Evolutionary conservation across 352 stramenopile genomes (phyloP).

Genomic region (Pythium chondricola): DNA sequence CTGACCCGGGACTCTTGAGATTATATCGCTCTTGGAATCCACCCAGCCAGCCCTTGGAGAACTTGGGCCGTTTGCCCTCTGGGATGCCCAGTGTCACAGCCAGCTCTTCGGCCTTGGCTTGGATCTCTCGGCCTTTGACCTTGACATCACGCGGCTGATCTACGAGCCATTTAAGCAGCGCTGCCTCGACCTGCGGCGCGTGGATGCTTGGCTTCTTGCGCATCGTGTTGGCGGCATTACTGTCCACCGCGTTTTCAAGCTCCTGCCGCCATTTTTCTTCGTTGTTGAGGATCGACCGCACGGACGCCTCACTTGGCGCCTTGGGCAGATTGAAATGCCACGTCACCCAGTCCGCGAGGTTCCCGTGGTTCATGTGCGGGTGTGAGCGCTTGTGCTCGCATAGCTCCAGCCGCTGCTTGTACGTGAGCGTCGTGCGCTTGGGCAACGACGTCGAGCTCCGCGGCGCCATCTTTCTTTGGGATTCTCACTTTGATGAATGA

Average conservation of each 20-base stretch:
- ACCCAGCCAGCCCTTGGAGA: slow-evolving; percentile 20
- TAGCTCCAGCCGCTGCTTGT: slow-evolving; percentile 14
- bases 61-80: slow-evolving; percentile 15
- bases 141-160: slow-evolving; percentile 4
- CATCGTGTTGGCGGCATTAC: not conserved
- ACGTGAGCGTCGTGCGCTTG: slow-evolving; percentile 20
- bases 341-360: slow-evolving; percentile 10
- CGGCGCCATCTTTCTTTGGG: slow-evolving; percentile 3
- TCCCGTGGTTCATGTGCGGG: not conserved
- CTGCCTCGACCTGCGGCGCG: slow-evolving; percentile 13
- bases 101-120: slow-evolving; percentile 15
- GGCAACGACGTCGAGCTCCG: slow-evolving; percentile 17
- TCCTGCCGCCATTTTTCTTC: slow-evolving; percentile 12
- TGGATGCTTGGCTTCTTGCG: slow-evolving; percentile 10
- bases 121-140: slow-evolving; percentile 15
- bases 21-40: slow-evolving; percentile 20
- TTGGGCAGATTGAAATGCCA: slow-evolving; percentile 16
- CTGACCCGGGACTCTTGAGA: slow-evolving; percentile 9
- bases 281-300: slow-evolving; percentile 11
- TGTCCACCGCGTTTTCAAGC: slow-evolving; percentile 3
- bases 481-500: not conserved
- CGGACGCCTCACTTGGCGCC: slow-evolving; percentile 10
- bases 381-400: slow-evolving; percentile 14
- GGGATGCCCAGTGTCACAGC: slow-evolving; percentile 6
- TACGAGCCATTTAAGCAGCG: slow-evolving; percentile 15